Percentiles rank a stretch among this genome's conserved stretches.
phyloP scores from a whole-genome alignment of 345 rosid genomes.

The Lumnitzera littorea region DNA sequence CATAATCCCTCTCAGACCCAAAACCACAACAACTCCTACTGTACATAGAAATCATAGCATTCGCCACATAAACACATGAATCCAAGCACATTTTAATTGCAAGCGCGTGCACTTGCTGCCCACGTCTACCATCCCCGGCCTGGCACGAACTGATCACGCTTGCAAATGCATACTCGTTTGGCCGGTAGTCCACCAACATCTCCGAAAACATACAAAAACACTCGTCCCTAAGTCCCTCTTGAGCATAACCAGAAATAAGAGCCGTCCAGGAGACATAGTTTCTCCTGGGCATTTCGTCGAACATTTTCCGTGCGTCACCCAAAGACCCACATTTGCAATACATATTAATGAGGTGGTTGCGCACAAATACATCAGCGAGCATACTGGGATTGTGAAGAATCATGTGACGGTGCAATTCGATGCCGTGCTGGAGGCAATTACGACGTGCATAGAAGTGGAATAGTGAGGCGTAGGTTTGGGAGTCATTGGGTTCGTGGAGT shows the following conservation, averaged over 20 bases:
- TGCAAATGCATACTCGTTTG: conserved; percentile 63
- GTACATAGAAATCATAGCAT: conserved; percentile 71
- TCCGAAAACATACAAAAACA: conserved; percentile 37
- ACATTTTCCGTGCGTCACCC: conserved; percentile 38
- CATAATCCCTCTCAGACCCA: conserved; percentile 5
- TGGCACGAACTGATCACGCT: conserved; percentile 56
- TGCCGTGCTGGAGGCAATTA: conserved; percentile 43
- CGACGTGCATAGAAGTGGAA: conserved; percentile 63
- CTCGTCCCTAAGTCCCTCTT: conserved; percentile 35
- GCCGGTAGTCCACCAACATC: conserved; percentile 52
- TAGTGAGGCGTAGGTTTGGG: conserved; percentile 43
- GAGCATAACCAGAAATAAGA: conserved; percentile 62
- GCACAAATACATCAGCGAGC: conserved; percentile 28
- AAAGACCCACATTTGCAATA: conserved; percentile 54
- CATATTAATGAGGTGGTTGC: conserved; percentile 62
- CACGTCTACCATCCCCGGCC: conserved; percentile 22
- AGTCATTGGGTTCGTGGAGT: conserved; percentile 15
- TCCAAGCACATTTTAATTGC: conserved; percentile 53
- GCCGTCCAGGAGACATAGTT: conserved; percentile 82
- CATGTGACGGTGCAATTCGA: conserved; percentile 50
- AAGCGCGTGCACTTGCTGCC: conserved; percentile 65
- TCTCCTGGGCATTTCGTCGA: conserved; percentile 59
- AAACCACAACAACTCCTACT: conserved; percentile 20
- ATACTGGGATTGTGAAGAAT: conserved; percentile 12
- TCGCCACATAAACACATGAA: conserved; percentile 46